These are phyloP conservation scores for Paramecium sexaurelia DNA, from an alignment of 73 alveolate genomes.

Conservation along the genomic window DNA sequence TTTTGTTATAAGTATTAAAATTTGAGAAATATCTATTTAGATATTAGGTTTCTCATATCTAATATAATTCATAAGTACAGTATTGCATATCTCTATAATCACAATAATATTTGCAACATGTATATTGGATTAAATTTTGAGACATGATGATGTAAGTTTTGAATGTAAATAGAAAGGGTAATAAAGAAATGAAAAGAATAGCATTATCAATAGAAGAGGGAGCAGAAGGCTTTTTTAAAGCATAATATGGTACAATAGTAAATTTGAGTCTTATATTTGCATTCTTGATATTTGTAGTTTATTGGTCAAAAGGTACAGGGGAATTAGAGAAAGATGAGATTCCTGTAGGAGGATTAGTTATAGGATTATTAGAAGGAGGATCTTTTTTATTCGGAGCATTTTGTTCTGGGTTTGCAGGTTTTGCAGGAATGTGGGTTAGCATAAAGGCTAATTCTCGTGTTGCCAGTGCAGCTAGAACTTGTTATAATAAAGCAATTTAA, in stretches of 20 bases:
- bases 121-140: slow-evolving; percentile 9
- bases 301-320: slow-evolving; percentile 68
- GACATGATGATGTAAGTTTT: slow-evolving; percentile 36
- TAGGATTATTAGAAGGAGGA: slow-evolving; percentile 73
- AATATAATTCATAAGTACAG: slow-evolving; percentile 18
- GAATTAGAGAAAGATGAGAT: slow-evolving; percentile 60
- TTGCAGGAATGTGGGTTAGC: slow-evolving; percentile 91
- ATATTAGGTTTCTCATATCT: neutral
- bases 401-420: slow-evolving; percentile 84
- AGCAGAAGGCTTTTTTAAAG: slow-evolving; percentile 84
- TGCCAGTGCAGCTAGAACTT: slow-evolving; percentile 85
- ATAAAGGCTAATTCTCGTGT: slow-evolving; percentile 84
- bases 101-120: slow-evolving; percentile 3
- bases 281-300: slow-evolving; percentile 67
- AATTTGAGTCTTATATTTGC: slow-evolving; percentile 73
- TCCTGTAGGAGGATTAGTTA: slow-evolving; percentile 64
- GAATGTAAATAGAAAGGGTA: slow-evolving; percentile 60
- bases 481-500: slow-evolving; percentile 81
- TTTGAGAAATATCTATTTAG: neutral
- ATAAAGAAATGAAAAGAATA: slow-evolving; percentile 77
- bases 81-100: slow-evolving; percentile 14
- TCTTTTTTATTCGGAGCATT: slow-evolving; percentile 82
- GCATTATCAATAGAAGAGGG: slow-evolving; percentile 86
- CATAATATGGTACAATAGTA: slow-evolving; percentile 82
- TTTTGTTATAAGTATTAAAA: neutral